phyloP scores from a whole-genome alignment of 768 basidiomycete species.

The Agaricus blazei region DNA sequence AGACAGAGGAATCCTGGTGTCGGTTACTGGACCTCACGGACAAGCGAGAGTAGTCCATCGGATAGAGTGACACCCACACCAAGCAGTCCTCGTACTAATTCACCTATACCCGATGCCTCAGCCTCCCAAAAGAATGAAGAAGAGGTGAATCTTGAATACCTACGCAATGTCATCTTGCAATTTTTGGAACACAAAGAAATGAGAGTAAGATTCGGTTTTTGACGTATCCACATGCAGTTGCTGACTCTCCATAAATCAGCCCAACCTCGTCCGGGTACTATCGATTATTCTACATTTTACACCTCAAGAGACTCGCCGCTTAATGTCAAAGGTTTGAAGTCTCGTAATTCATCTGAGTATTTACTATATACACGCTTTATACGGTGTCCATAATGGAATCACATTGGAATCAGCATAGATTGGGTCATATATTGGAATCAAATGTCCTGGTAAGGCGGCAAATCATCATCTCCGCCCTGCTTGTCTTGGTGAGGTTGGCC shows the following conservation, averaged over 20 bases:
- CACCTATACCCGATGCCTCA: slow-evolving; percentile 27
- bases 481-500: slow-evolving; percentile 18
- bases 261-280: slow-evolving; percentile 85
- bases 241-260: slow-evolving; percentile 35
- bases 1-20: slow-evolving; percentile 90
- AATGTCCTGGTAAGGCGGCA: slow-evolving; percentile 44
- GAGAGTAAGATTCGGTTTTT: slow-evolving; percentile 57
- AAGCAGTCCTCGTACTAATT: slow-evolving; percentile 28
- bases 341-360: neutral
- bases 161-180: slow-evolving; percentile 93
- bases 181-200: slow-evolving; percentile 99
- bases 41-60: slow-evolving; percentile 32
- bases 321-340: slow-evolving; percentile 77
- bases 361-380: slow-evolving; percentile 1
- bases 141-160: slow-evolving; percentile 92
- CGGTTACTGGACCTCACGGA: slow-evolving; percentile 77
- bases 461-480: slow-evolving; percentile 35
- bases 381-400: neutral
- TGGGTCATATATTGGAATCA: neutral
- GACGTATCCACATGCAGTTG: neutral
- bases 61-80: slow-evolving; percentile 32
- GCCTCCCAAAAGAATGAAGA: slow-evolving; percentile 58
- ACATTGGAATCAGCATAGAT: neutral
- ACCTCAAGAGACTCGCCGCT: slow-evolving; percentile 85
- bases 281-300: slow-evolving; percentile 94